A percentile compares a stretch with the other conserved stretches of the same genome.
phyloP scores from a whole-genome alignment of 495 filamentous ascomycete genomes.

The Neurospora cerealis region DNA sequence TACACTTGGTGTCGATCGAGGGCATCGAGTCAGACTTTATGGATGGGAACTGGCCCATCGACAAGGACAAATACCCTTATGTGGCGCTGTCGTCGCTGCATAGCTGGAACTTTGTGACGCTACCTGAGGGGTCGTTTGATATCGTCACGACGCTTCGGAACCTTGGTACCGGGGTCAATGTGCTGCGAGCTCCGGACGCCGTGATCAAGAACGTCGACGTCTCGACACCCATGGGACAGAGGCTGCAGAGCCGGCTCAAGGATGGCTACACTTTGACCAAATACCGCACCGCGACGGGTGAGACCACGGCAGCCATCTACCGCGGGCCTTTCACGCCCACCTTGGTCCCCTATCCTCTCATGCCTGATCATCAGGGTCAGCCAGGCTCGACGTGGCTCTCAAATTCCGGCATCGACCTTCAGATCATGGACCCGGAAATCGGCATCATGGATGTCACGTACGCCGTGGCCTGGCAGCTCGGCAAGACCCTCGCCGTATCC shows the following conservation, averaged over 20 bases:
- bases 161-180: conserved; percentile 5
- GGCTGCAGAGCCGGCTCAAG: conserved; percentile 11
- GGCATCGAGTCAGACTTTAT: neutral
- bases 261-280: conserved; percentile 31
- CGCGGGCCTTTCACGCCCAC: conserved; percentile 33
- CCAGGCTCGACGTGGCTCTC: conserved; percentile 8
- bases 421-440: conserved; percentile 35
- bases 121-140: conserved; percentile 26
- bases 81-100: conserved; percentile 33
- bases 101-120: conserved; percentile 33
- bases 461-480: conserved; percentile 37
- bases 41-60: neutral
- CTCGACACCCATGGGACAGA: neutral
- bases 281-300: conserved; percentile 30
- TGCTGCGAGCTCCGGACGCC: neutral
- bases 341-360: conserved; percentile 9
- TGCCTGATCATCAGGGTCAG: neutral
- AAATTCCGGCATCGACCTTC: conserved; percentile 22
- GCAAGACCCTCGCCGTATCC: conserved; percentile 23
- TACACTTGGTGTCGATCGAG: conserved; percentile 33
- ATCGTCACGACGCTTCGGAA: conserved; percentile 15
- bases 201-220: neutral
- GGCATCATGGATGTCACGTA: conserved; percentile 43
- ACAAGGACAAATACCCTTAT: neutral
- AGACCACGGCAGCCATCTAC: conserved; percentile 27